Evolutionary conservation across 208 protist species (phyloP), one percentile per base, ranked within the genome.

Genomic region (Herpetomonas muscarum): DNA sequence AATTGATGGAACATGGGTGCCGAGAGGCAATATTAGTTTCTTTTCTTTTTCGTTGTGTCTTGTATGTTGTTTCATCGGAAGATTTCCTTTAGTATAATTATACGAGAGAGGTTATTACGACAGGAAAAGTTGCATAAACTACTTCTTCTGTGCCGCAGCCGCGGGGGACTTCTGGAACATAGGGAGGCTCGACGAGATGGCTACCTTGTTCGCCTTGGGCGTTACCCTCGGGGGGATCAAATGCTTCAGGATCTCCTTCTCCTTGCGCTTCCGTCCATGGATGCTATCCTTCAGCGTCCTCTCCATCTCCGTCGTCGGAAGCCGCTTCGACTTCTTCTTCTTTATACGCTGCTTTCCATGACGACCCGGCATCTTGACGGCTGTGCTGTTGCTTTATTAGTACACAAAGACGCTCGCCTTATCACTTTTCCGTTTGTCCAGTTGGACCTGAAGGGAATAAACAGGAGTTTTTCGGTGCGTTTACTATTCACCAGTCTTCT

Each of bases 291-390:
- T 83, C 44, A 96, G 73, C 32, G 84, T 82, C 21, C 72, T 61
- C 67, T 96, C 85, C 89, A 96, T 96, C 49, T 92, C 85, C 19
- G 81, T 90, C 24, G 77, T 74, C 28, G 68, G 77, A 22, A 76
- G 68, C 12, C 79, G 67, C 69, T 93, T 96, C 7, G 86, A 92
- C 68, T 85, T 87, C 68, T 96, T 93, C 52, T 80, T 75, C 76
- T 92, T 91, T 48, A 90, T 74, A 50, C 81, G 81, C 76, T 96
- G 89, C 74, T 93, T 93, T 19, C 89, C 89, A 48, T 86, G 74
- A 39, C 86, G 79, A 3, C 89, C 89, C 2, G 89, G 89, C 89
- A 96, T 96, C 48, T 39, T 52, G 2, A 46, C 6, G 24, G 28
- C 6, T 9, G 26, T 6, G 19, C 4, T 34, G 21, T n/a, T n/a